These are phyloP conservation scores for Mortierella sp. DNA, from an alignment of 371 early-diverging fungal genomes.

Conservation along the genomic window DNA sequence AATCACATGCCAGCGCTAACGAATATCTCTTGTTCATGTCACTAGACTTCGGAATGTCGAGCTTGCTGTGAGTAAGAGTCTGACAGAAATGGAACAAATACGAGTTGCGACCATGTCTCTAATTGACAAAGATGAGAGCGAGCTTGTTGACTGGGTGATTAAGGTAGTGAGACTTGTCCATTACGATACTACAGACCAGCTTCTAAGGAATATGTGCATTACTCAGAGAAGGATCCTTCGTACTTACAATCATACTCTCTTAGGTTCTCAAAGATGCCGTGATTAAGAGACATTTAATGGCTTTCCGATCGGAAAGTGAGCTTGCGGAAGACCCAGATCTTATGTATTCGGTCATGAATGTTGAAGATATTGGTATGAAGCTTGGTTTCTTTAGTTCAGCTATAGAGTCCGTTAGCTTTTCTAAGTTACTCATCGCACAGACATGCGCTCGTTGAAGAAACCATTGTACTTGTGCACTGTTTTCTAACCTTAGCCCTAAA, in stretches of 20 bases:
- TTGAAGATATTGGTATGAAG: slow-evolving; percentile 50
- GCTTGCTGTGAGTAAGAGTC: slow-evolving; percentile 20
- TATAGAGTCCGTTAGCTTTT: not conserved
- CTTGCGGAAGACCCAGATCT: slow-evolving; percentile 43
- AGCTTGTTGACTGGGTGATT: slow-evolving; percentile 38
- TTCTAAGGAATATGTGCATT: too few relatives aligned
- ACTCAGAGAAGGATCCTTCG: too few relatives aligned
- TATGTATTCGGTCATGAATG: slow-evolving; percentile 41
- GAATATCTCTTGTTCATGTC: too few relatives aligned
- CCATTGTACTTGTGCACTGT: not conserved
- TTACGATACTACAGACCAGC: not conserved
- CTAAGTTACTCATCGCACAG: too few relatives aligned
- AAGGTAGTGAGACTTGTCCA: slow-evolving; percentile 14
- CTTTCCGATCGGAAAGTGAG: slow-evolving; percentile 37
- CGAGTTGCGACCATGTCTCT: slow-evolving; percentile 37
- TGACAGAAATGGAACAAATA: slow-evolving; percentile 34
- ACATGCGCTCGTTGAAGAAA: too few relatives aligned
- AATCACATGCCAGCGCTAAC: too few relatives aligned
- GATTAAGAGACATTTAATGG: slow-evolving; percentile 28
- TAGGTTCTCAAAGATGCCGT: slow-evolving; percentile 40
- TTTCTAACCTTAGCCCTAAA: not conserved
- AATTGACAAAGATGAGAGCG: slow-evolving; percentile 28
- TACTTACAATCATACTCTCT: not conserved
- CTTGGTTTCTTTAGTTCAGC: not conserved
- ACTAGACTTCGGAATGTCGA: slow-evolving; percentile 6